These are phyloP conservation scores for Solanum rostratum DNA, from an alignment of 257 asterid genomes.

Conservation along the genomic window DNA sequence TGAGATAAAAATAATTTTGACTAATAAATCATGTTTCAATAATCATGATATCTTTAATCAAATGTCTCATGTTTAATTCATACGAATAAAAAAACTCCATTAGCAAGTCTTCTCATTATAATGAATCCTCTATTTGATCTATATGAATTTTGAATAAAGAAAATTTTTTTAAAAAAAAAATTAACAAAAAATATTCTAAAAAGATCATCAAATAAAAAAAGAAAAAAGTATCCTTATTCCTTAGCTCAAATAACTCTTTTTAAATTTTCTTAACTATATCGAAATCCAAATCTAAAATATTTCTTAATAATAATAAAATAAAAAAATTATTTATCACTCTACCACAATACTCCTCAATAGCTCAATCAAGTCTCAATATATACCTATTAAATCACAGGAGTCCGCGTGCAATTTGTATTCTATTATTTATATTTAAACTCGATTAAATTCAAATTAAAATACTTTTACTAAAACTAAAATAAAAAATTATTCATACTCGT, in stretches of 20 bases:
- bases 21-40: no score
- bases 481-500: rapidly evolving
- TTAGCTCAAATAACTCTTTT: not conserved
- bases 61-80: no score
- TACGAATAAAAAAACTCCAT: no score
- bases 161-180: not conserved
- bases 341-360: not conserved
- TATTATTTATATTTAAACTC: no score
- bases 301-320: not conserved
- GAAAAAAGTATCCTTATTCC: no score
- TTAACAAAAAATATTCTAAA: not conserved
- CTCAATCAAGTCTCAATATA: not conserved
- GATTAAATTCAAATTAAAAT: not conserved
- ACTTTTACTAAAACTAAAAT: not conserved
- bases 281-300: not conserved
- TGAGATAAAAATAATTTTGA: no score
- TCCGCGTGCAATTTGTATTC: no score
- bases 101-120: no score
- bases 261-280: no score
- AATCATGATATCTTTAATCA: no score
- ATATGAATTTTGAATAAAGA: not conserved
- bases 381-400: not conserved
- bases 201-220: not conserved
- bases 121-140: no score
- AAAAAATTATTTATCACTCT: rapidly evolving